Base-by-base conservation (phyloP, 2,329 filamentous ascomycete genomes). In the Epichloe aotearoae region DNA sequence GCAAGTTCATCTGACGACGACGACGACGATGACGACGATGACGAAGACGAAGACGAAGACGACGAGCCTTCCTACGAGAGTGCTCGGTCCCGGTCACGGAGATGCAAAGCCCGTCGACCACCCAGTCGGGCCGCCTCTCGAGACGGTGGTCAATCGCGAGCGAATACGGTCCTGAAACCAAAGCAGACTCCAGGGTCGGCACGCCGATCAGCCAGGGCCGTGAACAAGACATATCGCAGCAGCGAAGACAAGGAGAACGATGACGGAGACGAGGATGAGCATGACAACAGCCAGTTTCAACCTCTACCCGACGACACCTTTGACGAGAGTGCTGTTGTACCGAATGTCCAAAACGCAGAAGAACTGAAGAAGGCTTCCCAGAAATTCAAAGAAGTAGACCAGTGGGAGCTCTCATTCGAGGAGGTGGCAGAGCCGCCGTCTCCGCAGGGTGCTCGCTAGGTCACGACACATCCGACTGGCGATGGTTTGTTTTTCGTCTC, bases 301-400 rank as follows among this genome's bases (percentile, higher is more conserved):
- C 72, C 71, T 20, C 62, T 68, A 23, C 68, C 69, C 3, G 73
- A 77, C 38, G 69, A 76, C 47, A 71, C 69, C 0, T 69, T 73
- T 58, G 69, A 66, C 15, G 55, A 54, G 12, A 62, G 50, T 33
- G 55, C 53, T 46, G 63, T 53, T 38, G 53, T 64, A 45, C 63
- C 59, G 66, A 67, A 56, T 59, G 65, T 59, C 57, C 64, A 56
- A 38, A 69, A 59, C 61, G 62, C 73, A 23, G 64, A 74, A 41
- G 79, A 82, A 69, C 67, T 86, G 54, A 77, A 77, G 64, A 69
- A 73, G 47, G 77, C 79, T 40, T 71, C 71, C 10, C 73, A 70
- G 61, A 84, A 84, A 64, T 86, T 86, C 58, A 73, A 77, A 62
- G 82, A 85, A 65, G 82, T 86, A 40, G 82, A 86, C 62, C 70